Base-by-base conservation (phyloP, 176 grass and related monocot species). In the Phragmites australis region DNA sequence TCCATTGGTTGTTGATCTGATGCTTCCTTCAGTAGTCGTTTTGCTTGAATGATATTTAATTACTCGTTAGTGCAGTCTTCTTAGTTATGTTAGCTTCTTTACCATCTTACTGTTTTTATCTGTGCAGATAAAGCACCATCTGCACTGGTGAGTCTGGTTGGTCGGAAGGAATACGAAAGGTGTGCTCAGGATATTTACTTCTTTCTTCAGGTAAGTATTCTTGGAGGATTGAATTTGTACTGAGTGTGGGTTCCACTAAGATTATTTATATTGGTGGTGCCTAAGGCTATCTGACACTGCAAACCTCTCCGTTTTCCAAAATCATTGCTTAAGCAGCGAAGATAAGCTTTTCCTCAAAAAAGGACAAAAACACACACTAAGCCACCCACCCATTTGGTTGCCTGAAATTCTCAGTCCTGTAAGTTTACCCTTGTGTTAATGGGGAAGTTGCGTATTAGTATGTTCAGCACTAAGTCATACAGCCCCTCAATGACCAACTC, bases 171-270 rank as follows among this genome's bases (percentile, higher is more conserved):
- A 81, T 99, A 99, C 16, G 93, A 99, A 82, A 90, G 79, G 37
- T 93, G 93, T 88, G 97, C 90, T 65, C 84, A 91, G 65, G 97
- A 99, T 82, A 77, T 99, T 55, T 99, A 93, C 83, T 96, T 93
- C 79, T 99, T 99, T 90, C 90, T 99, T 74, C 97, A 99, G 97
- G 97, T 93, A 90, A 87, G 14, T 45, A 66, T 70, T 77, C 42
- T 30, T 57, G 51, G 45, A 64, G 56, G 48, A 34, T 55, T 72
- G 65, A 72, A 14, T 37, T 44, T 34, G 63, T 84, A 22, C 4
- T 27, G 26, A 48, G 60, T 25, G 17, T 50, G 29, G 43, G 29
- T 72, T 83, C 49, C 43, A 72, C 57, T 71, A 54, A 74, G 44
- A 68, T 37, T 31, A 29, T 6, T 22, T 49, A 17, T 26, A 66